Percentiles rank a stretch among this genome's conserved stretches.
phyloP scores from a whole-genome alignment of 2,329 filamentous ascomycete genomes.

The Cercospora brassicicola region DNA sequence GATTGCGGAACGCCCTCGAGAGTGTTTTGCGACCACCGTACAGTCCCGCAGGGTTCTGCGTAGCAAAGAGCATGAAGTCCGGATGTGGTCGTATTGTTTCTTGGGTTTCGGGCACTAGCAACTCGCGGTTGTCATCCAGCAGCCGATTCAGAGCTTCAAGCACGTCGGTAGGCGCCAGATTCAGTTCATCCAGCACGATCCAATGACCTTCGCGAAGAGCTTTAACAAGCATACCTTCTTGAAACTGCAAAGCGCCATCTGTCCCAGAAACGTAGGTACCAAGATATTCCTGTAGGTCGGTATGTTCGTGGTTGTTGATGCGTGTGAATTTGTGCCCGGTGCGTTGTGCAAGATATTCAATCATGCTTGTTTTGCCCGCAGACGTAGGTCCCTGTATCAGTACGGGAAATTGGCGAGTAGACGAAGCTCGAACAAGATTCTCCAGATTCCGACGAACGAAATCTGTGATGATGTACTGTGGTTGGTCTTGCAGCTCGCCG shows the following conservation, averaged over 20 bases:
- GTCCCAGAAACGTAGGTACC: conserved; percentile 87
- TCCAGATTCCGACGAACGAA: conserved; percentile 94
- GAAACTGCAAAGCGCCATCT: conserved; percentile 83
- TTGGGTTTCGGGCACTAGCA: conserved; percentile 94
- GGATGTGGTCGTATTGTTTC: conserved; percentile 88
- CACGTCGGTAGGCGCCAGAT: conserved; percentile 94
- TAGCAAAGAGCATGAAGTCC: conserved; percentile 97
- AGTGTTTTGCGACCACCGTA: conserved; percentile 94
- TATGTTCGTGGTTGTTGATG: conserved; percentile 99
- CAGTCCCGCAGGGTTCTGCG: conserved; percentile 91
- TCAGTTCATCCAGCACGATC: conserved; percentile 97
- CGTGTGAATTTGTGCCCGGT: conserved; percentile 96
- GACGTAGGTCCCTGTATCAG: conserved; percentile 96
- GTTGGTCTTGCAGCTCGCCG: conserved; percentile 65
- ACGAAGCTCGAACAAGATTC: conserved; percentile 90
- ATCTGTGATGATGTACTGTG: conserved; percentile 93
- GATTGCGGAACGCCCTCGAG: conserved; percentile 91
- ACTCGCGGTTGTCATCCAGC: conserved; percentile 91
- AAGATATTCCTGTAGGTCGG: conserved; percentile 94
- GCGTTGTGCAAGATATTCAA: conserved; percentile 94
- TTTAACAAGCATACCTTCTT: conserved; percentile 90
- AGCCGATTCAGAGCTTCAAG: conserved; percentile 93
- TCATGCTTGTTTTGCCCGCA: conserved; percentile 98
- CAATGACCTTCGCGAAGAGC: conserved; percentile 91
- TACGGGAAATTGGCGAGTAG: conserved; percentile 87